Conservation (phyloP, 2,329 filamentous ascomycete species). For the Epichloe coenophiala region DNA sequence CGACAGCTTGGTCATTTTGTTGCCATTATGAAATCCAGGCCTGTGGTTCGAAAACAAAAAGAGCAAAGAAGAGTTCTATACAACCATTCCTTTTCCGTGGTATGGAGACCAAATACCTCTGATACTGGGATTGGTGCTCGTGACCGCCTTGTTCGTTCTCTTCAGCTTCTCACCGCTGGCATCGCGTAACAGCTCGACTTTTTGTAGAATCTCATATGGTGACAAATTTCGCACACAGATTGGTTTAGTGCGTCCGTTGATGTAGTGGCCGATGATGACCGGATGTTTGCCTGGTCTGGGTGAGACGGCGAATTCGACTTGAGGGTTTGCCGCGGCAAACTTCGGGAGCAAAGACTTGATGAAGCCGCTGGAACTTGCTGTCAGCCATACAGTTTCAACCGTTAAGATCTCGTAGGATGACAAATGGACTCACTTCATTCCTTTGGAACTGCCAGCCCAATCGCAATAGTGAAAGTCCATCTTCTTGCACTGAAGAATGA, state of each 20-base stretch:
- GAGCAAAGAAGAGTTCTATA: conserved; percentile 23
- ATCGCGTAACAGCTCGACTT: conserved; percentile 60
- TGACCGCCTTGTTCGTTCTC: conserved; percentile 48
- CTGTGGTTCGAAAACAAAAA: neutral
- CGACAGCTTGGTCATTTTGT: neutral
- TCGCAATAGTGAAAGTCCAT: conserved; percentile 97
- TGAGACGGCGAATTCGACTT: conserved; percentile 84
- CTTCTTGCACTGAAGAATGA: conserved; percentile 93
- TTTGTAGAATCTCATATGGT: conserved; percentile 65
- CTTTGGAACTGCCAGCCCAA: conserved; percentile 81
- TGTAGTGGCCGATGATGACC: conserved; percentile 77
- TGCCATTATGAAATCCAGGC: neutral
- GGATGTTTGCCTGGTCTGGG: conserved; percentile 85
- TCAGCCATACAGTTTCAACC: conserved; percentile 1
- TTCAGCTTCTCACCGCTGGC: conserved; percentile 63
- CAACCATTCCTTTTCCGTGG: conserved; percentile 44
- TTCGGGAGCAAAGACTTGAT: conserved; percentile 60
- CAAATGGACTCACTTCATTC: conserved; percentile 62
- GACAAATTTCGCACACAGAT: conserved; percentile 84
- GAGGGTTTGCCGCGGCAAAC: conserved; percentile 71
- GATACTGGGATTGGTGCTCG: conserved; percentile 51
- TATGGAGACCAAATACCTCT: conserved; percentile 60
- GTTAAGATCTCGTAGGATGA: neutral
- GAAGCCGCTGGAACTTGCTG: conserved; percentile 48
- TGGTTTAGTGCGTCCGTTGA: conserved; percentile 76